Conservation (phyloP, 2,329 filamentous ascomycete genomes). For the Neoascochyta sp. region DNA sequence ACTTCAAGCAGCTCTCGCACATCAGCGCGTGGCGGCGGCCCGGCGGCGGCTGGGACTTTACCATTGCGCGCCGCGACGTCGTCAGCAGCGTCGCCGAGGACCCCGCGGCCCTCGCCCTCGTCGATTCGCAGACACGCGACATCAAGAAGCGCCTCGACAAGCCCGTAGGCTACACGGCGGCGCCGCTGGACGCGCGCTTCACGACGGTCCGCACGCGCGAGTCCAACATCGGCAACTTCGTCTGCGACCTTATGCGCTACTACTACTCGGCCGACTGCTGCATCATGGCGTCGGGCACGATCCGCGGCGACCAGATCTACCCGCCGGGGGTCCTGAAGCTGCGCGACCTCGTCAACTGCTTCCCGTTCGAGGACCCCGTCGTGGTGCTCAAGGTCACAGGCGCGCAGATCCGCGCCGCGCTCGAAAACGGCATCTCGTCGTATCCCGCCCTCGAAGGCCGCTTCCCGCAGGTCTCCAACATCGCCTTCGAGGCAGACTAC, state of each 20-base stretch:
- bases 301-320: conserved; percentile 69
- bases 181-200: conserved; percentile 81
- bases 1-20: conserved; percentile 91
- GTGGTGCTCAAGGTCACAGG: conserved; percentile 72
- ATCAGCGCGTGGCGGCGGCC: conserved; percentile 67
- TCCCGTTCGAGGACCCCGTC: conserved; percentile 88
- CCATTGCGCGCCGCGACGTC: conserved; percentile 71
- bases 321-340: conserved; percentile 72
- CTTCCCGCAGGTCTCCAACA: conserved; percentile 84
- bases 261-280: conserved; percentile 76
- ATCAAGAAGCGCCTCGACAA: conserved; percentile 76
- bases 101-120: conserved; percentile 56
- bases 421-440: conserved; percentile 78
- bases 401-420: conserved; percentile 67
- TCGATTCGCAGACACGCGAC: conserved; percentile 66
- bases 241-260: conserved; percentile 84
- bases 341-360: conserved; percentile 82
- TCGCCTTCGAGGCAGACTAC: conserved; percentile 70
- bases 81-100: conserved; percentile 66
- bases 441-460: conserved; percentile 80
- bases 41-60: conserved; percentile 67
- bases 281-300: conserved; percentile 16
- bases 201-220: conserved; percentile 73
- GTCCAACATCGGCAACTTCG: conserved; percentile 85
- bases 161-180: conserved; percentile 73